Evolutionary conservation across 2,329 filamentous ascomycete species (phyloP).

Genomic region (Monosporascus ibericus): DNA sequence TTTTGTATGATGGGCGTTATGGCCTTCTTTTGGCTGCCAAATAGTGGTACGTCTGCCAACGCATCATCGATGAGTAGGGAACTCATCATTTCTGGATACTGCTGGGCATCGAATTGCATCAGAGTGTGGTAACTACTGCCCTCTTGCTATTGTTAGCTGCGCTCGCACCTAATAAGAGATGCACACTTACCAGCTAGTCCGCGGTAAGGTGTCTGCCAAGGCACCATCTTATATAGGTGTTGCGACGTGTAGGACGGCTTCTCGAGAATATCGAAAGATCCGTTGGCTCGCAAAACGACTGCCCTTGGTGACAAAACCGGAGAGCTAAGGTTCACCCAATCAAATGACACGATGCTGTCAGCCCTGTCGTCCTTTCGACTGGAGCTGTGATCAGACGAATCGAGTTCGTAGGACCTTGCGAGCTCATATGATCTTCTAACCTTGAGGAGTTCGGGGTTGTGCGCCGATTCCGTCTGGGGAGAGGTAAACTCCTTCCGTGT

Average conservation of each 20-base stretch:
- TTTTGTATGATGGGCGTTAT: slow-evolving; percentile 36
- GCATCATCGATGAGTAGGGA: slow-evolving; percentile 48
- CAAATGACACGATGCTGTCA: slow-evolving; percentile 61
- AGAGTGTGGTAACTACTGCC: slow-evolving; percentile 46
- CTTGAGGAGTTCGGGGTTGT: slow-evolving; percentile 52
- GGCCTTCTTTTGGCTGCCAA: slow-evolving; percentile 44
- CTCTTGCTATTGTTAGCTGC: slow-evolving; percentile 32
- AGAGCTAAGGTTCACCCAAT: slow-evolving; percentile 57
- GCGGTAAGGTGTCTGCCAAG: slow-evolving; percentile 54
- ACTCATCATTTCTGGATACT: slow-evolving; percentile 46
- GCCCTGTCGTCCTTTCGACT: slow-evolving; percentile 50
- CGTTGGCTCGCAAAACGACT: slow-evolving; percentile 54
- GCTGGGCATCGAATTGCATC: slow-evolving; percentile 52
- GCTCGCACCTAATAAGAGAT: neutral
- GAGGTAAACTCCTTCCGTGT: slow-evolving; percentile 49
- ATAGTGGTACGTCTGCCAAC: slow-evolving; percentile 49
- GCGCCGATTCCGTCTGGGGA: slow-evolving; percentile 32
- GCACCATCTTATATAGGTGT: slow-evolving; percentile 54
- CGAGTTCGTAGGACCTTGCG: slow-evolving; percentile 55
- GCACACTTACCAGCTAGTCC: slow-evolving; percentile 43
- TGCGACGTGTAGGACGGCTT: slow-evolving; percentile 52
- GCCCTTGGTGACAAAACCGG: slow-evolving; percentile 51
- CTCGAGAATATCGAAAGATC: slow-evolving; percentile 55
- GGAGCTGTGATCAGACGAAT: slow-evolving; percentile 49
- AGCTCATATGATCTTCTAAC: slow-evolving; percentile 56